Conservation (phyloP, 345 rosid species). For the Linum trigynum region DNA sequence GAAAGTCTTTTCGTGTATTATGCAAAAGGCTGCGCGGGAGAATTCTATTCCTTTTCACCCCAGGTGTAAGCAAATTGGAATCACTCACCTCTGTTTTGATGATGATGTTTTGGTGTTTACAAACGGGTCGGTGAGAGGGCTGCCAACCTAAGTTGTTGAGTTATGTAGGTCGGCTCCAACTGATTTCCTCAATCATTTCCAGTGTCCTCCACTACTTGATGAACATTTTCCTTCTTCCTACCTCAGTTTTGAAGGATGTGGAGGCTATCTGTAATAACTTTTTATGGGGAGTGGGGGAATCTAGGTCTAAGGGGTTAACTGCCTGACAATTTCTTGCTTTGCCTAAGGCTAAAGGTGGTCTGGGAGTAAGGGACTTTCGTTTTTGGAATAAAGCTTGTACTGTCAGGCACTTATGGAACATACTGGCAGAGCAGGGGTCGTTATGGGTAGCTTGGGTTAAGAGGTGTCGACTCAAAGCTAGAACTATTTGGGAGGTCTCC, state of each 20-base stretch:
- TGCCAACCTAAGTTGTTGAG: neutral
- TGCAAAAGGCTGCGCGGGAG: neutral
- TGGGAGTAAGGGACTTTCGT: neutral
- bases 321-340: neutral
- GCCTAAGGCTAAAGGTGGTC: neutral
- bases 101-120: neutral
- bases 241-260: neutral
- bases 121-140: neutral
- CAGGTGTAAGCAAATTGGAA: too few species aligned
- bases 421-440: neutral
- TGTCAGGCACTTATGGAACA: neutral
- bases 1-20: neutral
- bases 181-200: neutral
- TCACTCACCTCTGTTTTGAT: neutral
- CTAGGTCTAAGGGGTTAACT: neutral
- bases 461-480: neutral
- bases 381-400: neutral
- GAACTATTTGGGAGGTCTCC: neutral
- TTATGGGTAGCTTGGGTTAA: neutral
- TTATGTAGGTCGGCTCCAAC: neutral
- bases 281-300: neutral
- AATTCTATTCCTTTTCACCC: neutral
- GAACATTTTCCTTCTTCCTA: neutral
- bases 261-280: neutral
- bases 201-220: neutral